Percentiles rank a stretch among this genome's conserved stretches.
These are phyloP conservation scores for Salinomyces thailandicus DNA, from an alignment of 2,329 filamentous ascomycete genomes.

Conservation along the genomic window DNA sequence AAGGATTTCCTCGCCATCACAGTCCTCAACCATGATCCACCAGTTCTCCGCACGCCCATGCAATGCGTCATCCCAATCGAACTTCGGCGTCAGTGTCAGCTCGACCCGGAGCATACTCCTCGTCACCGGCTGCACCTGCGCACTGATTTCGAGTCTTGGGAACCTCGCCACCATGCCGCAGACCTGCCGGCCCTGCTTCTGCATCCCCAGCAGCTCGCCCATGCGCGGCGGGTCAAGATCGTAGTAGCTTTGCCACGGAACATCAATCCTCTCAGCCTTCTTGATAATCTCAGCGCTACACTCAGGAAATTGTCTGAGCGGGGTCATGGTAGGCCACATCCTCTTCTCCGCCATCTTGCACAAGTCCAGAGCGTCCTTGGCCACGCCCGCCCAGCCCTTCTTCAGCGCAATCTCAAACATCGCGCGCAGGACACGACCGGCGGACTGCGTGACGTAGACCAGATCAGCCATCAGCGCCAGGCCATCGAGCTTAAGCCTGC, in stretches of 20 bases:
- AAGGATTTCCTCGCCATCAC: constrained; percentile 89
- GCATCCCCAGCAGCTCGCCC: constrained; percentile 86
- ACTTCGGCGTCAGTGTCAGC: constrained; percentile 83
- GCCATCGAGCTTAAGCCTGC: constrained; percentile 83
- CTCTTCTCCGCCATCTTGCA: constrained; percentile 99
- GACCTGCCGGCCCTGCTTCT: constrained; percentile 74
- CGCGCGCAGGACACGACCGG: constrained; percentile 86
- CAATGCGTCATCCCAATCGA: constrained; percentile 84
- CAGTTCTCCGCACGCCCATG: constrained; percentile 86
- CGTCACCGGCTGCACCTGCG: constrained; percentile 88
- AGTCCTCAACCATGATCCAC: constrained; percentile 96
- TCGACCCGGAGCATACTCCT: constrained; percentile 86
- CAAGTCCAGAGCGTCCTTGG: constrained; percentile 81
- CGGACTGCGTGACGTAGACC: constrained; percentile 97
- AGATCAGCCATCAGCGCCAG: constrained; percentile 95
- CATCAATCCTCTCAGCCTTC: constrained; percentile 90
- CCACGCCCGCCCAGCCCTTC: constrained; percentile 90
- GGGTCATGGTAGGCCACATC: constrained; percentile 99
- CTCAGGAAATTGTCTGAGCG: constrained; percentile 75
- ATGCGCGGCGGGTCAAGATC: constrained; percentile 92
- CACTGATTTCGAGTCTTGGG: constrained; percentile 82
- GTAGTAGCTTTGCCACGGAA: constrained; percentile 88
- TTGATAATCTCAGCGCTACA: constrained; percentile 78
- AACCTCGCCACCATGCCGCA: constrained; percentile 86
- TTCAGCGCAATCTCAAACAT: constrained; percentile 96